Conservation (phyloP, 257 asterid genomes). For the Linderniella brevidens region DNA sequence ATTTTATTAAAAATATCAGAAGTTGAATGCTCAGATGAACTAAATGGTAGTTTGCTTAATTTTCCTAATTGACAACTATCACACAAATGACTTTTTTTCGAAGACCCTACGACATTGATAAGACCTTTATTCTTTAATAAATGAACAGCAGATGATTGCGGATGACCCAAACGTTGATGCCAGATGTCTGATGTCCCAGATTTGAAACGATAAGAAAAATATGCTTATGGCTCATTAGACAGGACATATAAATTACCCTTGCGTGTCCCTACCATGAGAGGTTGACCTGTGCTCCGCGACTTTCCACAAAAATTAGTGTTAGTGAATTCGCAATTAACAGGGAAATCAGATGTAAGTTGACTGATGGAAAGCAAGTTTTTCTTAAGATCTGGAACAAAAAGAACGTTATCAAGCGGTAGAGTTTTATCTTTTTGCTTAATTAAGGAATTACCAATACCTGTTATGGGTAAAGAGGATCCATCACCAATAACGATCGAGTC, state of each 20-base stretch:
- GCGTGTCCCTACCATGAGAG: not conserved
- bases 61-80: conserved; percentile 9
- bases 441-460: not conserved
- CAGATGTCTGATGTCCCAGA: not conserved
- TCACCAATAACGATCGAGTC: conserved; percentile 6
- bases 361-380: not conserved
- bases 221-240: not conserved
- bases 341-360: not conserved
- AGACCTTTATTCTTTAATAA: conserved; percentile 8
- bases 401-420: not conserved
- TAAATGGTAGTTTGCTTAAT: not conserved
- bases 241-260: conserved; percentile 3
- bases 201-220: conserved; percentile 3
- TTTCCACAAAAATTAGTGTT: conserved; percentile 6
- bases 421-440: not conserved
- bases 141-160: conserved; percentile 2
- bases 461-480: conserved; percentile 2
- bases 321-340: conserved; percentile 4
- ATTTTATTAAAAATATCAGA: conserved; percentile 3
- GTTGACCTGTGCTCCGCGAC: conserved; percentile 4
- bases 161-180: conserved; percentile 12
- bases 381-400: not conserved
- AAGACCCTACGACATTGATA: conserved; percentile 5
- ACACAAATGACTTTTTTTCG: conserved; percentile 1
- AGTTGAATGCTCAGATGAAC: not conserved